These are phyloP conservation scores for Vachellia pachyceras DNA, from an alignment of 306 rosid genomes.

Conservation along the genomic window DNA sequence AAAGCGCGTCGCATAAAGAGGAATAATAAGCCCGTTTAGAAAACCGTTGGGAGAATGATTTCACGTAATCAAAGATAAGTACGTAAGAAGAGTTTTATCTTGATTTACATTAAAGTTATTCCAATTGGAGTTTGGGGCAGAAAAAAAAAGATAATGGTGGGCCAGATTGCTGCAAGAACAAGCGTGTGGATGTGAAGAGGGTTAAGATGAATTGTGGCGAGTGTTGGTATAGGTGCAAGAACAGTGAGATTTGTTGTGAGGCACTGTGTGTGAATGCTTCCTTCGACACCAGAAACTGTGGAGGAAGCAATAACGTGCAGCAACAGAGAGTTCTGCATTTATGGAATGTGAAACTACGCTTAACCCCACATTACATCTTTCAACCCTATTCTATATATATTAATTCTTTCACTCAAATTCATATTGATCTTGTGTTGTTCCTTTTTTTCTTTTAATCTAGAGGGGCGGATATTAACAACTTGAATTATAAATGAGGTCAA, in stretches of 20 bases:
- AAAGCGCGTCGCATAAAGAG: not conserved
- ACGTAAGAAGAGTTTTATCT: no score
- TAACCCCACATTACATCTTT: not conserved
- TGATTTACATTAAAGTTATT: no score
- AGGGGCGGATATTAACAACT: no score
- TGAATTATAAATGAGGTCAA: no score
- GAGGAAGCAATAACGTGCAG: conserved; percentile 48
- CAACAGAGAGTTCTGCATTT: conserved; percentile 51
- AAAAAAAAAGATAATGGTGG: no score
- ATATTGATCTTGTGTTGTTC: no score
- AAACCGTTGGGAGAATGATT: no score
- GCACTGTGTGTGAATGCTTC: conserved; percentile 52
- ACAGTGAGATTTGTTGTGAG: conserved; percentile 42
- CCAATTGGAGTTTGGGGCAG: no score
- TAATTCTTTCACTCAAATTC: not conserved
- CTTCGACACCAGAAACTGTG: conserved; percentile 48
- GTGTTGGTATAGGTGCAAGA: conserved; percentile 53
- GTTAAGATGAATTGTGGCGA: conserved; percentile 47
- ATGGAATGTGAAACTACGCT: conserved; percentile 60
- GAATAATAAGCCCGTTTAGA: no score
- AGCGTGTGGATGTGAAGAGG: not conserved
- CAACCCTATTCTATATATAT: not conserved
- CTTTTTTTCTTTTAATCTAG: no score
- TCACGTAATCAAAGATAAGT: no score
- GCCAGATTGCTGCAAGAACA: conserved; percentile 6